Evolutionary conservation across 352 stramenopile species (phyloP).

Genomic region (Phytopythium aichiense): DNA sequence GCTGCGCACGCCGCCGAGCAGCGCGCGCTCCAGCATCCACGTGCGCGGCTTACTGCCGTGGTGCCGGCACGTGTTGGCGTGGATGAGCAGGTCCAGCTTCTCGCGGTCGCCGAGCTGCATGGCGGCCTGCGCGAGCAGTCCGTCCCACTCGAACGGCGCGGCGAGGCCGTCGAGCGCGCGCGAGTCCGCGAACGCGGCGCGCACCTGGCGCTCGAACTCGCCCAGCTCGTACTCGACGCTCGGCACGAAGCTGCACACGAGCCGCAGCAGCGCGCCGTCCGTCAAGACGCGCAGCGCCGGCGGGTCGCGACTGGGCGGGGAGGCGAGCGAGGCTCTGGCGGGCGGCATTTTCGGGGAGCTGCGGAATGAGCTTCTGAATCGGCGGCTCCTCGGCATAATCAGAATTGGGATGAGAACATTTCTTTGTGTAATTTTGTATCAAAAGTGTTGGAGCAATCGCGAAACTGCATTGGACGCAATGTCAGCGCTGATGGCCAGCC

Average conservation of each 20-base stretch:
- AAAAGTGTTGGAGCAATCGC: too few species aligned
- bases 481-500: too few species aligned
- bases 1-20: not conserved
- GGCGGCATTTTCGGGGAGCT: too few species aligned
- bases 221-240: not conserved
- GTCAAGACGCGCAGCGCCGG: slow-evolving; percentile 18
- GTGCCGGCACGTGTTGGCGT: not conserved
- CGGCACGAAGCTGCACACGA: slow-evolving; percentile 19
- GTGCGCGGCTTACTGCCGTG: not conserved
- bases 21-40: not conserved
- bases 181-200: not conserved
- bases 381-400: too few species aligned
- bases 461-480: too few species aligned
- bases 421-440: too few species aligned
- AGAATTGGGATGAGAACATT: too few species aligned
- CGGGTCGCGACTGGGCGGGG: not conserved
- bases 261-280: slow-evolving; percentile 14
- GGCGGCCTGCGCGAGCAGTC: not conserved
- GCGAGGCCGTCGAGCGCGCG: not conserved
- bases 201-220: not conserved
- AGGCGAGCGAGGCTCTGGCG: not conserved
- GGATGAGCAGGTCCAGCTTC: not conserved
- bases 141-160: not conserved
- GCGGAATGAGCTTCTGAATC: too few species aligned
- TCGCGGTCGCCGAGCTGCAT: slow-evolving; percentile 2